Conservation (phyloP, 2,329 filamentous ascomycete genomes). For the Cyclaneusma minus region DNA sequence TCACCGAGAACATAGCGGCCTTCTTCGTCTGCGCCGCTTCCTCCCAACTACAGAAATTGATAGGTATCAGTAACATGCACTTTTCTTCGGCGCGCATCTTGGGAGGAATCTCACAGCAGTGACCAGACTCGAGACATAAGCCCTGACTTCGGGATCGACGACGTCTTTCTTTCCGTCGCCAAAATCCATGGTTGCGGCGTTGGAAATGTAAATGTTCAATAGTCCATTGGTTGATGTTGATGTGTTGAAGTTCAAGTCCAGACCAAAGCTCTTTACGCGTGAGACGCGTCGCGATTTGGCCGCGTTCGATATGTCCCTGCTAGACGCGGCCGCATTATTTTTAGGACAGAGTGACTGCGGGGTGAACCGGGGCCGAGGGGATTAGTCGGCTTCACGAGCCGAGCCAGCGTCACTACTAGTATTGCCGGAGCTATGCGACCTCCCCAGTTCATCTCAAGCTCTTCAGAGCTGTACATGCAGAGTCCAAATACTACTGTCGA, state of each 20-base stretch:
- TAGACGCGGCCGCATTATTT: too few species aligned
- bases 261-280: conserved; percentile 6
- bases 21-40: conserved; percentile 62
- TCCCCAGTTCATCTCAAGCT: too few species aligned
- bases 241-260: conserved; percentile 1
- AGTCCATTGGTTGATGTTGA: conserved; percentile 1
- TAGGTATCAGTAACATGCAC: conserved; percentile 8
- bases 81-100: conserved; percentile 2
- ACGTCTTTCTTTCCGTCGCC: conserved; percentile 37
- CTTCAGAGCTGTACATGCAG: too few species aligned
- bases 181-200: conserved; percentile 33
- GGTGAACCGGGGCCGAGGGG: too few species aligned
- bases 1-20: conserved; percentile 81
- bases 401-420: too few species aligned
- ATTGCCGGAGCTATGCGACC: too few species aligned
- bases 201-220: neutral
- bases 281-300: too few species aligned
- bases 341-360: too few species aligned
- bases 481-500: too few species aligned
- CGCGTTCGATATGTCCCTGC: too few species aligned
- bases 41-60: conserved; percentile 54
- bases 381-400: too few species aligned
- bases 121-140: conserved; percentile 84
- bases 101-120: conserved; percentile 49
- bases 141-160: conserved; percentile 83